These are phyloP conservation scores for Xanthoconium stramineum DNA, from an alignment of 768 basidiomycete genomes.

Conservation along the genomic window DNA sequence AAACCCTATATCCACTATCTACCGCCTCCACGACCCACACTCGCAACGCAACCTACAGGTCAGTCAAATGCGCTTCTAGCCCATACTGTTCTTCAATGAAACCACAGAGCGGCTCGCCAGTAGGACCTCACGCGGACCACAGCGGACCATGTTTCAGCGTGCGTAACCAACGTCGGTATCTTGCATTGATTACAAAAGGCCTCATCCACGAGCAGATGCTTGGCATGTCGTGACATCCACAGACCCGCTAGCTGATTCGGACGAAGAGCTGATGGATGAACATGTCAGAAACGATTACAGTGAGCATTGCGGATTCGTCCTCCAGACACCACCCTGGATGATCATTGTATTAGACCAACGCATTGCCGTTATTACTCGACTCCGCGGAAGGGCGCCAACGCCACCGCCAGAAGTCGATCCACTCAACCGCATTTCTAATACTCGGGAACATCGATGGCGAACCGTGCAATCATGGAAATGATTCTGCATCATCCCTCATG, in stretches of 20 bases:
- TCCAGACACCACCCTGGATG: neutral
- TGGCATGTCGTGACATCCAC: constrained; percentile 63
- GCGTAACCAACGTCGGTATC: constrained; percentile 7
- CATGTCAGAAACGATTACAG: constrained; percentile 64
- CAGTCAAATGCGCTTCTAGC: constrained; percentile 4
- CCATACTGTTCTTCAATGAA: constrained; percentile 1
- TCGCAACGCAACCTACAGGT: constrained; percentile 20
- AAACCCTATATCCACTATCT: constrained; percentile 35
- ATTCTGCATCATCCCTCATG: neutral
- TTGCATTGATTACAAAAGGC: neutral
- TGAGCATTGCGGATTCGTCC: constrained; percentile 31
- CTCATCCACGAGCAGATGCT: constrained; percentile 48
- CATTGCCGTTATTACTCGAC: constrained; percentile 48
- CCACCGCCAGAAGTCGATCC: constrained; percentile 34
- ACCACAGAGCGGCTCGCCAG: constrained; percentile 18
- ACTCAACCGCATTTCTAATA: constrained; percentile 12
- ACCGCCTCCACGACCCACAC: constrained; percentile 26
- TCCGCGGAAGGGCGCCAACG: constrained; percentile 49
- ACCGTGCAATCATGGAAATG: constrained; percentile 36
- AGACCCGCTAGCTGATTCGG: constrained; percentile 70
- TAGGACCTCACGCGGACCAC: constrained; percentile 21
- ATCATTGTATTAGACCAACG: constrained; percentile 41
- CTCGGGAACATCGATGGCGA: constrained; percentile 36
- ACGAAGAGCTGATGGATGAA: constrained; percentile 67
- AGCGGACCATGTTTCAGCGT: constrained; percentile 48